phyloP scores from a whole-genome alignment of 345 rosid genomes.

The Salix dunnii region DNA sequence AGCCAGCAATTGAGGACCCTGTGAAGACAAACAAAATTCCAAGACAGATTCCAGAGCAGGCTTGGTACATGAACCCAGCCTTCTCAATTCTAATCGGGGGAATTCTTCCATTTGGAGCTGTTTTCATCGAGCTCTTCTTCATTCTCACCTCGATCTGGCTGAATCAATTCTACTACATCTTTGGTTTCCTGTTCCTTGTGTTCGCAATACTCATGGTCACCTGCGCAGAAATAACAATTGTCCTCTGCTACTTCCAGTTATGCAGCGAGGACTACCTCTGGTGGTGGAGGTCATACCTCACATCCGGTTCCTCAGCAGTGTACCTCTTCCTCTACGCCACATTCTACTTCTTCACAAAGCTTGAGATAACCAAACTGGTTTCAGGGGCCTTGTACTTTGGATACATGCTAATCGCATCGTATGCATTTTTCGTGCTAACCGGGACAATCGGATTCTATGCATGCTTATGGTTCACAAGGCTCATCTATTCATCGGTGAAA shows the following conservation, averaged over 20 bases:
- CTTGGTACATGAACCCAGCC: slow-evolving; percentile 82
- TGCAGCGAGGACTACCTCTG: slow-evolving; percentile 82
- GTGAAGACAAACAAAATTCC: slow-evolving; percentile 83
- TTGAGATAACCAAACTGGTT: slow-evolving; percentile 67
- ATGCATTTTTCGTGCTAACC: slow-evolving; percentile 64
- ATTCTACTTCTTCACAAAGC: slow-evolving; percentile 84
- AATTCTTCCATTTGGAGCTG: slow-evolving; percentile 77
- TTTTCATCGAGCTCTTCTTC: slow-evolving; percentile 82
- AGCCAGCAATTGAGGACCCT: slow-evolving; percentile 67
- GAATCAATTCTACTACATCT: slow-evolving; percentile 83
- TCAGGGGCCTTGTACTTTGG: slow-evolving; percentile 68
- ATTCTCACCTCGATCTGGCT: slow-evolving; percentile 89
- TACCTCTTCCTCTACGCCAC: slow-evolving; percentile 71
- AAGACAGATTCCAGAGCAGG: slow-evolving; percentile 77
- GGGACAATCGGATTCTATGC: slow-evolving; percentile 75
- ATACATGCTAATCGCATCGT: slow-evolving; percentile 71
- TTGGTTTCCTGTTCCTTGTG: slow-evolving; percentile 76
- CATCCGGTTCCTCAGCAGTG: slow-evolving; percentile 71
- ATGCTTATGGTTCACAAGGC: slow-evolving; percentile 80
- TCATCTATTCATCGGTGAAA: slow-evolving; percentile 80
- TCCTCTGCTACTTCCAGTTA: slow-evolving; percentile 78
- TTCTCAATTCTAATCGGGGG: slow-evolving; percentile 77
- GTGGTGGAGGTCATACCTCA: slow-evolving; percentile 95
- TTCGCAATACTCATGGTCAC: slow-evolving; percentile 65
- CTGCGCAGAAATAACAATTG: slow-evolving; percentile 68